These are phyloP conservation scores for Phyllostachys edulis DNA, from an alignment of 176 grass and related monocot genomes.

Conservation along the genomic window DNA sequence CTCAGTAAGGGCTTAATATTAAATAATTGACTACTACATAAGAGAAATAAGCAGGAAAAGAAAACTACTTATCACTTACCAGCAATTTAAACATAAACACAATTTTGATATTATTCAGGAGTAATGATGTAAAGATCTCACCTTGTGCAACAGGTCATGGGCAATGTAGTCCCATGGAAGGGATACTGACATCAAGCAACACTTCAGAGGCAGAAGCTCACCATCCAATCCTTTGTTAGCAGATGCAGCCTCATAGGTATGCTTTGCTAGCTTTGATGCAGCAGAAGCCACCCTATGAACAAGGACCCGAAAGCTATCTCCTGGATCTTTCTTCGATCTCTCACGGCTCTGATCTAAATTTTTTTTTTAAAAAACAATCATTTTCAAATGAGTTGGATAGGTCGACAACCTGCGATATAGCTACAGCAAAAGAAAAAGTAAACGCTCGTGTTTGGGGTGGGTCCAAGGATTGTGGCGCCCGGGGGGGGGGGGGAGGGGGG, in stretches of 20 bases:
- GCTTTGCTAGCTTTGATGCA: constrained; percentile 73
- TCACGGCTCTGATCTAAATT: constrained; percentile 73
- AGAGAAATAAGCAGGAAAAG: background rate
- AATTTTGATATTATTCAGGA: background rate
- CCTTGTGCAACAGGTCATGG: constrained; percentile 86
- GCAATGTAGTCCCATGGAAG: constrained; percentile 90
- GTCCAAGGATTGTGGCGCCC: background rate
- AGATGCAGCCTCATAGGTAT: constrained; percentile 61
- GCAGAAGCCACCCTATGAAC: constrained; percentile 75
- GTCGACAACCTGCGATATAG: background rate
- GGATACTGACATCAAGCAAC: constrained; percentile 89
- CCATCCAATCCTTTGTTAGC: constrained; percentile 43
- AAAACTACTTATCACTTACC: background rate
- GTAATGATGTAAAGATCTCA: background rate
- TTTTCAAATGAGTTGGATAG: background rate
- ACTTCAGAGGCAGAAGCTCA: constrained; percentile 83
- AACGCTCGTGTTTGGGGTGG: background rate
- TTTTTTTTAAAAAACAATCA: background rate
- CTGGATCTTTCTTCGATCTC: constrained; percentile 51
- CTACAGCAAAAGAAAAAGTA: constrained; percentile 18
- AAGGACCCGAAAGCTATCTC: constrained; percentile 56
- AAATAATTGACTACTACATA: background rate
- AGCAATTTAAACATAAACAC: constrained; percentile 3
- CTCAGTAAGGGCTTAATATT: background rate
- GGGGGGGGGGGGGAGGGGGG: too few relatives aligned